Base-by-base conservation (phyloP, 2,329 filamentous ascomycete species). In the Plectosphaerella plurivora region DNA sequence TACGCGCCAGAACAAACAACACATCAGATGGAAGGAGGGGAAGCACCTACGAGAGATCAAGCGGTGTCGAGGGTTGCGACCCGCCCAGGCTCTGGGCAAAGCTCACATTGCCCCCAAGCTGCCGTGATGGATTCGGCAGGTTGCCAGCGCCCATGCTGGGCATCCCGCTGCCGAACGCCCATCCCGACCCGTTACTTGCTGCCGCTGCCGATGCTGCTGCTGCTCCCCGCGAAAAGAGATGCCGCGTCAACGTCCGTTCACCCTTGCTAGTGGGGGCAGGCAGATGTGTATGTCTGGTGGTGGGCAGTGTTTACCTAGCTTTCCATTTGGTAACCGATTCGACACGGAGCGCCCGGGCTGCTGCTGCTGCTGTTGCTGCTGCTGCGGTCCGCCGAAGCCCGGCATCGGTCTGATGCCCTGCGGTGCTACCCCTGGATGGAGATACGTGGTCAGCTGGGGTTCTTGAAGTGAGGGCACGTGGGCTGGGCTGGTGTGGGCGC, bases 1-100 rank as follows among this genome's bases (percentile, higher is more conserved):
- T 12, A 20, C 48, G 50, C 39, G 49, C 12, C 44, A 42, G 22
- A 18, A 18, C 24, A 45, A 44, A 52, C 37, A 52, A 54, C 52
- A 55, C 53, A 59, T 60, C 59, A 33, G 20, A 5, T 10, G 37
- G 18, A 12, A 20, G 28, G 16, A 39, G 28, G 24, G 16, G 37
- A n/a, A 22, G 48, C 37, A 85, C 83, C 70, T 81, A 87, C 83
- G 82, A 84, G 53, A 82, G 72, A 65, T 87, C 84, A 55, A 87
- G 69, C 42, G 82, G 77, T 57, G 83, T 82, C 59, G 79, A 73
- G 60, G 81, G 77, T 68, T 85, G 82, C 53, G 83, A 84, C 56
- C 81, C 81, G 62, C 77, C 78, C 62, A 87, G 71, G 63, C 82
- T 86, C 65, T 87, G 83, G 47, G 83, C 83, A 68, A 87, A 87